phyloP scores from a whole-genome alignment of 768 basidiomycete genomes.

The Dictyophora rubrovolvata region DNA sequence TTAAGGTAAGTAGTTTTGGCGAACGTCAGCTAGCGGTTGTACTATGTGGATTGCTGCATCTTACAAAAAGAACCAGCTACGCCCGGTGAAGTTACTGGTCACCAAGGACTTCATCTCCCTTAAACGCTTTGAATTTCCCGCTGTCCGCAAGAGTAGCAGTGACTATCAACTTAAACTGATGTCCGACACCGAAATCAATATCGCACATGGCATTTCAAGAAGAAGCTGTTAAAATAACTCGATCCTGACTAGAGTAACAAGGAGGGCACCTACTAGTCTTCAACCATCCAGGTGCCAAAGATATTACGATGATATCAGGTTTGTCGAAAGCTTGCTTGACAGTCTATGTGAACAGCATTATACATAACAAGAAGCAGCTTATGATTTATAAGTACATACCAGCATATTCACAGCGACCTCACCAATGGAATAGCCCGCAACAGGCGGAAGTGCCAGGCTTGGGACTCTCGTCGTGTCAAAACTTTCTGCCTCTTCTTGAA shows the following conservation, averaged over 20 bases:
- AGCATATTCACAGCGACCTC: slow-evolving; percentile 33
- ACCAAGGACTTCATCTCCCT: slow-evolving; percentile 19
- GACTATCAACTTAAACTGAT: slow-evolving; percentile 20
- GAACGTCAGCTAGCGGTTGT: too few species aligned
- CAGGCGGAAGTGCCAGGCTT: slow-evolving; percentile 11
- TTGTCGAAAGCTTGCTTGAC: slow-evolving; percentile 28
- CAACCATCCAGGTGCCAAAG: slow-evolving; percentile 30
- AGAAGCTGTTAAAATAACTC: neutral
- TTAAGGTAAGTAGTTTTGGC: too few species aligned
- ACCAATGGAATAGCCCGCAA: slow-evolving; percentile 26
- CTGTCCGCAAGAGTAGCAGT: slow-evolving; percentile 18
- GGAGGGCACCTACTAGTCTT: slow-evolving; percentile 22
- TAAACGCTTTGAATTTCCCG: slow-evolving; percentile 24
- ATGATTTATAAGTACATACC: slow-evolving; percentile 15
- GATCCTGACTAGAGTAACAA: neutral
- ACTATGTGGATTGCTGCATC: too few species aligned
- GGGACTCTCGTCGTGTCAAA: too few species aligned
- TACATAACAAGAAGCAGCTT: neutral
- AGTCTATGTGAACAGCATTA: slow-evolving; percentile 22
- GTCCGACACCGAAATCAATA: slow-evolving; percentile 21
- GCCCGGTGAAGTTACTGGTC: neutral
- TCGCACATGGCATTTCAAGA: slow-evolving; percentile 24
- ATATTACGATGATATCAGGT: slow-evolving; percentile 23
- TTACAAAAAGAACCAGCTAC: too few species aligned
- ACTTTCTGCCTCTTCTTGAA: too few species aligned